Conservation (phyloP, 2,329 filamentous ascomycete genomes). For the Colletotrichum chlorophyti region DNA sequence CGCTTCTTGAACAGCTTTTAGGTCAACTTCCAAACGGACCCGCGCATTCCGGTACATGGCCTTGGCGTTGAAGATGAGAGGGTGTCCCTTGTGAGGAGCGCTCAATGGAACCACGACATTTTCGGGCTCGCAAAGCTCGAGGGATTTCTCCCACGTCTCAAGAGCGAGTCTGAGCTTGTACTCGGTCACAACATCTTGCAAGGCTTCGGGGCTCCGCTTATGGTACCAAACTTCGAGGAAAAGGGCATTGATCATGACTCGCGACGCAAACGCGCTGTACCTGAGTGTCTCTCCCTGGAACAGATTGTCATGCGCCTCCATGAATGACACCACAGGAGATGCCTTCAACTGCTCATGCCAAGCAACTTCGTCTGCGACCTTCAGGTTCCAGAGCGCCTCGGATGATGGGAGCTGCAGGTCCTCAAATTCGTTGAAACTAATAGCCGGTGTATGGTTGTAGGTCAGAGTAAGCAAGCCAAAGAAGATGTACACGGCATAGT, state of each 20-base stretch:
- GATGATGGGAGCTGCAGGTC: constrained; percentile 90
- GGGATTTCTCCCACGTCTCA: constrained; percentile 98
- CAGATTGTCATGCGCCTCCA: constrained; percentile 91
- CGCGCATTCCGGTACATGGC: constrained; percentile 95
- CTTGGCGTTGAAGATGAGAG: constrained; percentile 97
- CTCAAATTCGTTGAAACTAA: constrained; percentile 98
- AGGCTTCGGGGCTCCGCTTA: constrained; percentile 95
- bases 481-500: constrained; percentile 99
- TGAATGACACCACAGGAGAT: constrained; percentile 82
- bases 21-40: constrained; percentile 89
- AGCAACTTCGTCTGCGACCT: constrained; percentile 76
- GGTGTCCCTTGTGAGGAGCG: constrained; percentile 94
- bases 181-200: constrained; percentile 97
- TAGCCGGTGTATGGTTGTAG: constrained; percentile 97
- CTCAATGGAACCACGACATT: constrained; percentile 86
- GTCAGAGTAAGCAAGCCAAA: constrained; percentile 94
- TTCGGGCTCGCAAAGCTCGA: constrained; percentile 92
- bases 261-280: constrained; percentile 96
- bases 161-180: constrained; percentile 95
- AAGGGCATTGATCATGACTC: constrained; percentile 98
- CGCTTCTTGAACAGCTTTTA: constrained; percentile 95
- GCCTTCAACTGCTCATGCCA: constrained; percentile 82
- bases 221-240: constrained; percentile 99
- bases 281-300: constrained; percentile 91
- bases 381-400: constrained; percentile 92